A percentile compares a stretch with the other conserved stretches of the same genome.
These are phyloP conservation scores for Ceratobasidium papillatum DNA, from an alignment of 1,284 basidiomycete species.

Conservation along the genomic window DNA sequence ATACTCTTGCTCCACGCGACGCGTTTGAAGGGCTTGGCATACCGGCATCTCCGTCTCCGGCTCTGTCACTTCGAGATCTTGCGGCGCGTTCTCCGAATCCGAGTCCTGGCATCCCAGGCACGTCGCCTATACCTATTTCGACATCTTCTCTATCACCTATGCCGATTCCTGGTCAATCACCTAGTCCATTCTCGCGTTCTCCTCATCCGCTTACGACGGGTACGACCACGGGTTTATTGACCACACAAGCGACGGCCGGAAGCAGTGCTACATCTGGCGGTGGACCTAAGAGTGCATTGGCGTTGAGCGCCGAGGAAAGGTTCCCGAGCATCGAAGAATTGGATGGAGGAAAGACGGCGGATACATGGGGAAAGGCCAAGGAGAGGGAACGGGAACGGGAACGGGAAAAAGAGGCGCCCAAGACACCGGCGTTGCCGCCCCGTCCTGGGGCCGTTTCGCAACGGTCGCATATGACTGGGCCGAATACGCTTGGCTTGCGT, in stretches of 20 bases:
- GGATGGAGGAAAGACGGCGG: slow-evolving; percentile 57
- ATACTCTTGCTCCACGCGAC: slow-evolving; percentile 55
- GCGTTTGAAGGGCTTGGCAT: slow-evolving; percentile 80
- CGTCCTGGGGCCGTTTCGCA: slow-evolving; percentile 26
- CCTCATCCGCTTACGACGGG: slow-evolving; percentile 35
- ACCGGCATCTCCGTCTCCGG: slow-evolving; percentile 40
- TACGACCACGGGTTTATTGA: slow-evolving; percentile 17
- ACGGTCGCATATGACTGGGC: slow-evolving; percentile 30
- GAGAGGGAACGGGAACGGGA: slow-evolving; percentile 5
- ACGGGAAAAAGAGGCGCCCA: slow-evolving; percentile 8
- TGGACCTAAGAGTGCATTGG: slow-evolving; percentile 35
- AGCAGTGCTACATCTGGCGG: background rate
- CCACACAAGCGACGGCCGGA: slow-evolving; percentile 32
- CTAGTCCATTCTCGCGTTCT: slow-evolving; percentile 34
- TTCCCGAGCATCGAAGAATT: slow-evolving; percentile 82
- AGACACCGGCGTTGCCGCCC: slow-evolving; percentile 14
- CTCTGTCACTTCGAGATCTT: slow-evolving; percentile 26
- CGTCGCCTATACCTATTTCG: slow-evolving; percentile 49
- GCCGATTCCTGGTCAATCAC: slow-evolving; percentile 47
- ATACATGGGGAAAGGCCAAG: slow-evolving; percentile 4
- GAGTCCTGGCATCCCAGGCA: slow-evolving; percentile 48
- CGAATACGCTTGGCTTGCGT: slow-evolving; percentile 14
- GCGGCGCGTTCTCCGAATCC: slow-evolving; percentile 34
- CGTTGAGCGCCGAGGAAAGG: slow-evolving; percentile 63
- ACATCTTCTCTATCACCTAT: slow-evolving; percentile 58